Evolutionary conservation across 768 basidiomycete genomes (phyloP).

Genomic region (Vararia minispora): DNA sequence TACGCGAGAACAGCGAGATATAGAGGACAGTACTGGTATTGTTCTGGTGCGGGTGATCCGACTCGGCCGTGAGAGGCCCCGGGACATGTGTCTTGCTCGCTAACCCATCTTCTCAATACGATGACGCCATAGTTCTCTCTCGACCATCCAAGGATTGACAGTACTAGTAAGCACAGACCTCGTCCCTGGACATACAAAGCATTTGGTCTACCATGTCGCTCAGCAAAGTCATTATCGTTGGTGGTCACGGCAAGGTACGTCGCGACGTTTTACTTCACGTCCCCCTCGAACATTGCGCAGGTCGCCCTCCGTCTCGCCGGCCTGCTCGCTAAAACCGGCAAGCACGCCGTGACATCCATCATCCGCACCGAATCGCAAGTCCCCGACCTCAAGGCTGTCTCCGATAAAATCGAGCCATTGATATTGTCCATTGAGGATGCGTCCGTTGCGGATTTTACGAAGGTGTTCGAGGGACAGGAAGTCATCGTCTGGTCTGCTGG

Average conservation of each 20-base stretch:
- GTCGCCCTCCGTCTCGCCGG: slow-evolving; percentile 37
- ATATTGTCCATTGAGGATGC: slow-evolving; percentile 48
- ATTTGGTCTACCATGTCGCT: slow-evolving; percentile 2
- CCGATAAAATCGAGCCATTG: slow-evolving; percentile 31
- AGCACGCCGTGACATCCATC: slow-evolving; percentile 40
- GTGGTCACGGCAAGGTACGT: slow-evolving; percentile 41
- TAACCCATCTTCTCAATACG: too few species aligned
- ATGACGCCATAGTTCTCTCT: too few species aligned
- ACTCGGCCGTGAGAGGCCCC: too few species aligned
- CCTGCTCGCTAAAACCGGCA: slow-evolving; percentile 27
- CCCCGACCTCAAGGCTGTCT: slow-evolving; percentile 31
- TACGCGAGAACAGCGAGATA: too few species aligned
- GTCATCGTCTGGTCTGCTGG: slow-evolving; percentile 32
- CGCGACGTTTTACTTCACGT: not conserved
- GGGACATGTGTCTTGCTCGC: too few species aligned
- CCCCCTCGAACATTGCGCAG: slow-evolving; percentile 20
- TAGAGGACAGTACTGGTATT: too few species aligned
- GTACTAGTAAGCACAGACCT: too few species aligned
- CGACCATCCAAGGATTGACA: too few species aligned
- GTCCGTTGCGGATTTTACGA: slow-evolving; percentile 31
- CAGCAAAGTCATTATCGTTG: slow-evolving; percentile 35
- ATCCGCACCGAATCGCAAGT: slow-evolving; percentile 39
- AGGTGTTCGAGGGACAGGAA: slow-evolving; percentile 28
- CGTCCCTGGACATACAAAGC: too few species aligned
- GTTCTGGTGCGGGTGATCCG: too few species aligned